phyloP scores from a whole-genome alignment of 495 filamentous ascomycete genomes.

The Astrocystis sublimbata region DNA sequence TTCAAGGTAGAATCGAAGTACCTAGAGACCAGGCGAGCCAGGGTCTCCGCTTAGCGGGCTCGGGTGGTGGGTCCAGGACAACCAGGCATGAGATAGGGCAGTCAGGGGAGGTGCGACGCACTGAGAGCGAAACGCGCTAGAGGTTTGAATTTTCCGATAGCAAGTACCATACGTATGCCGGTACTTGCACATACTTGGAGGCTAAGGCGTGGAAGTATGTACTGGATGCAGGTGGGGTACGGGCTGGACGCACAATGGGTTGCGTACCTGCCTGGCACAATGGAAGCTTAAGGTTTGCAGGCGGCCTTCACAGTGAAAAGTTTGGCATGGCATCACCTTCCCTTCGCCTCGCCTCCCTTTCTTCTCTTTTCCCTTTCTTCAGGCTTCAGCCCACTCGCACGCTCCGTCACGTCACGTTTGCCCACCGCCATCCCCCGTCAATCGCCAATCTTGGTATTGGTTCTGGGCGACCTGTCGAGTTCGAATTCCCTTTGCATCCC shows the following conservation, averaged over 20 bases:
- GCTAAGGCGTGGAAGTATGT: too few relatives aligned
- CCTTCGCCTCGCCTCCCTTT: slow-evolving; percentile 35
- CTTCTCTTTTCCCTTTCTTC: slow-evolving; percentile 32
- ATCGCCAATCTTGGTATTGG: slow-evolving; percentile 31
- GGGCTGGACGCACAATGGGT: too few relatives aligned
- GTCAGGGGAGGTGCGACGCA: not conserved
- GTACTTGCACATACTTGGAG: not conserved
- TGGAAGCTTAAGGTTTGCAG: too few relatives aligned
- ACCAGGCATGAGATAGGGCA: not conserved
- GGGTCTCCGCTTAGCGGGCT: too few relatives aligned
- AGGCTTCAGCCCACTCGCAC: slow-evolving; percentile 36
- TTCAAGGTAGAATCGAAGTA: too few relatives aligned
- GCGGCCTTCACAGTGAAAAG: not conserved
- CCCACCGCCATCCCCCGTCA: slow-evolving; percentile 40
- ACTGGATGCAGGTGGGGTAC: too few relatives aligned
- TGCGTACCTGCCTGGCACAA: too few relatives aligned
- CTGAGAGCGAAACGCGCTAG: slow-evolving; percentile 6
- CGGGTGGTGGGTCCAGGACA: not conserved
- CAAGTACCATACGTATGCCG: not conserved
- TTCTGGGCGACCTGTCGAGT: slow-evolving; percentile 39
- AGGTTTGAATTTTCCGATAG: slow-evolving; percentile 8
- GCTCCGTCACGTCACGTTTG: slow-evolving; percentile 34
- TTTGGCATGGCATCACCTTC: not conserved
- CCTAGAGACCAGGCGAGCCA: too few relatives aligned
- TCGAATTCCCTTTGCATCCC: slow-evolving; percentile 32